Base-by-base conservation (phyloP, 805 yeast genomes). In the Spathaspora arborariae region DNA sequence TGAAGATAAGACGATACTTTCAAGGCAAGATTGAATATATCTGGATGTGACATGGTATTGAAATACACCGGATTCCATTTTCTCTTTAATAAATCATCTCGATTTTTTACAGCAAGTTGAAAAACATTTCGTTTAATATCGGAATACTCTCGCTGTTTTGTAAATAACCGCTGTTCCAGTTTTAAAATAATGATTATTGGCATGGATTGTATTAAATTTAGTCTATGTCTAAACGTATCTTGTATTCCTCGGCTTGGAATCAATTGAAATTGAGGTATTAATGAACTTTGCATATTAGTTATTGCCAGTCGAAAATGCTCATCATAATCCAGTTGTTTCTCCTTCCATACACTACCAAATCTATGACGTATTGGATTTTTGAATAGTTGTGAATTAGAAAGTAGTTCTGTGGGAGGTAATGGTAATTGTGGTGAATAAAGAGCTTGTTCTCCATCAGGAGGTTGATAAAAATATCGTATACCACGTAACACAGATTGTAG, bases 11-110 rank as follows among this genome's bases (percentile, higher is more conserved):
- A 4, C 20, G 13, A 37, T 33, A 19, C 15, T 24, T 22, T 44
- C 34, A 39, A 33, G 0, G 72, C 73, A 39, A 65, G 49, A 9
- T 47, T 47, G 40, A 71, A 62, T 1, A 68, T 15, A 47, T 68
- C 75, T 2, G 21, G 15, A 18, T 26, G 4, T 3, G 35, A 3
- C 11, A 30, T 15, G 8, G 11, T 3, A 15, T 30, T 16, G 8
- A 30, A 15, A 30, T 4, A 3, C 4, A 16, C 35, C 35, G 16
- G n/a, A 13, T 30, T 30, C 35, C 35, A 30, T 5, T 3, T 2
- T 15, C 35, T 22, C 9, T 22, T 9, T 9, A 22, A 22, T 9
- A 8, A 4, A 4, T 16, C 18, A 2, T 30, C 35, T 7, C 18
- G 35, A 3, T 10, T 6, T 16, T 3, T 30, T 4, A 13, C n/a